Base-by-base conservation (phyloP, 1,284 basidiomycete species). In the Phlebopus sp. region DNA sequence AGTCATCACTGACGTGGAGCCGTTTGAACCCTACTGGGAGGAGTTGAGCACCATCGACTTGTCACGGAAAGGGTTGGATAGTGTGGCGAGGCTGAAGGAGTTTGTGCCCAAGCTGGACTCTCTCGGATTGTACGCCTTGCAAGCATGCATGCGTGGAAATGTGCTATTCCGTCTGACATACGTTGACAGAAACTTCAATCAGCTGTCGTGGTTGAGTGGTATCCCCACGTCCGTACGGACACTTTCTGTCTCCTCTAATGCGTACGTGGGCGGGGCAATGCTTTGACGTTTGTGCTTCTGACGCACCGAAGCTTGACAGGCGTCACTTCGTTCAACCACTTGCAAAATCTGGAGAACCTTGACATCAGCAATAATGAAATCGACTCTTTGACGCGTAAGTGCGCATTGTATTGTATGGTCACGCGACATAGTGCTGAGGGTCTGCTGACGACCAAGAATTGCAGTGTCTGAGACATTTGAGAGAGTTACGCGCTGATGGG, bases 11-110 rank as follows among this genome's bases (percentile, higher is more conserved):
- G 95, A 98, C 61, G 85, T 95, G 11, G 89, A 95, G 64, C 93
- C 95, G 1, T 97, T 93, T 70, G 91, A 95, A 64, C 92, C 94
- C 14, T 80, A 92, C 64, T 99, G 96, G 96, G 93, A 97, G 57
- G 75, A 82, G 39, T 70, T 99, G 54, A 74, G 65, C 47, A 69
- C 71, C 13, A 85, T 99, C 55, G 86, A 98, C 64, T 72, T 99
- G 57, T 86, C 86, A 32, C 73, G 76, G 43, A 88, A 88, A 66
- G 80, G 82, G 40, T 70, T 96, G 40, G 95, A 98, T 60, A 94
- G 92, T 59, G 84, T 96, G 18, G 90, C 93, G 29, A 75, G 94
- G 49, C 71, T 99, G 56, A 95, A 97, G 64, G 96, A 99, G 71
- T 96, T 97, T 65, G 69, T 97, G 52, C 96, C 97, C 6, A 77